These are phyloP conservation scores for Ustilago loliicola DNA, from an alignment of 1,284 basidiomycete genomes.

Conservation along the genomic window DNA sequence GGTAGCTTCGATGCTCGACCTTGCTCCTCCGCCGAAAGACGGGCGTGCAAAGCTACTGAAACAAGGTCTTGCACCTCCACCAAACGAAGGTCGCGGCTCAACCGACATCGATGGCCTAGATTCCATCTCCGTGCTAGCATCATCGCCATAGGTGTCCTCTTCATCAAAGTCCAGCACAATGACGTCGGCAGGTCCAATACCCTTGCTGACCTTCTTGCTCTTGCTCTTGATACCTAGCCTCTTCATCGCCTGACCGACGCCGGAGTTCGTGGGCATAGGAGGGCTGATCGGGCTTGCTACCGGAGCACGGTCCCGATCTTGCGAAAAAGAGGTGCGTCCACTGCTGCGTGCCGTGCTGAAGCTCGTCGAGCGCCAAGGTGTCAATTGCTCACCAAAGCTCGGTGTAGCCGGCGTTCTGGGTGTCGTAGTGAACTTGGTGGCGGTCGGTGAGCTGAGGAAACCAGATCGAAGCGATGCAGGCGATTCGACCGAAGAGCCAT, in stretches of 20 bases:
- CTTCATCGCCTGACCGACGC: conserved; percentile 34
- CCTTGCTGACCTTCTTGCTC: conserved; percentile 28
- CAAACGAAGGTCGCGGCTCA: conserved; percentile 32
- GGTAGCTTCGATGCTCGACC: conserved; percentile 30
- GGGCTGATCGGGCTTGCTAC: conserved; percentile 48
- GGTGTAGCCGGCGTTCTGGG: conserved; percentile 30
- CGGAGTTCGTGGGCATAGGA: conserved; percentile 17
- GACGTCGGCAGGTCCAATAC: conserved; percentile 37
- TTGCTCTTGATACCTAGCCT: conserved; percentile 27
- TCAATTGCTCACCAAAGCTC: conserved; percentile 23
- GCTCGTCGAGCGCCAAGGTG: conserved; percentile 38
- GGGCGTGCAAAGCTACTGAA: conserved; percentile 26
- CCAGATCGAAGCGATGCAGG: conserved; percentile 17
- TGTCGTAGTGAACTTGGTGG: conserved; percentile 8
- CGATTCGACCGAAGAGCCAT: neutral
- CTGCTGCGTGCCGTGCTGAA: conserved; percentile 23
- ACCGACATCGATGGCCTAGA: conserved; percentile 33
- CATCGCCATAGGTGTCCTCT: neutral
- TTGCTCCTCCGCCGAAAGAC: conserved; percentile 13
- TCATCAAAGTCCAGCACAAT: conserved; percentile 24
- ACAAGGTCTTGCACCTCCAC: conserved; percentile 25
- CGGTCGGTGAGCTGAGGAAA: conserved; percentile 11
- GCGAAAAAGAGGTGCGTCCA: conserved; percentile 43
- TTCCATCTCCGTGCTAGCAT: neutral
- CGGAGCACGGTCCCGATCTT: conserved; percentile 46